phyloP scores from a whole-genome alignment of 176 grass and related monocot genomes.

The Dactylis glomerata region DNA sequence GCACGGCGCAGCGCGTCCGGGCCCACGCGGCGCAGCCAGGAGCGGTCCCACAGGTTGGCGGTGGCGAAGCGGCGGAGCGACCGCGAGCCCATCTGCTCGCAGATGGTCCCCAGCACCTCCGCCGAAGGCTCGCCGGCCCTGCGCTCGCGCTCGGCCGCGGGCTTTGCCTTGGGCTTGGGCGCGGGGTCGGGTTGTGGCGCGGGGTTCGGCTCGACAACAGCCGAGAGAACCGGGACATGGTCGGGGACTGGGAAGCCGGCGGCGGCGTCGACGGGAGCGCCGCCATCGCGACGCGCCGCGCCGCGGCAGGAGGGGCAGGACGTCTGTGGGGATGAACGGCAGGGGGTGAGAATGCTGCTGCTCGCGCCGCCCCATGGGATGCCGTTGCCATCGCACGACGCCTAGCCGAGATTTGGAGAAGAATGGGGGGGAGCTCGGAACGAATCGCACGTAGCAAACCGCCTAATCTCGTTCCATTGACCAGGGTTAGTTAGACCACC shows the following conservation, averaged over 20 bases:
- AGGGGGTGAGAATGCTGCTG: no score
- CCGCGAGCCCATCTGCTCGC: constrained; percentile 30
- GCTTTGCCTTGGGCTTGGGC: not conserved
- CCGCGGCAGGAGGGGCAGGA: no score
- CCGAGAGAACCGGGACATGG: not conserved
- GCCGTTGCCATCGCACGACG: no score
- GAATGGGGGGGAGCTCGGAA: no score
- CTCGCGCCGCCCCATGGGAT: no score
- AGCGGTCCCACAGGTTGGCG: constrained; percentile 20
- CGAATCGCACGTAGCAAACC: no score
- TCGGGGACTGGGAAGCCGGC: not conserved
- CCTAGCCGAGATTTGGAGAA: no score
- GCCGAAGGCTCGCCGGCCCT: not conserved
- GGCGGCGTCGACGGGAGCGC: constrained; percentile 21
- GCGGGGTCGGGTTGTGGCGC: no score
- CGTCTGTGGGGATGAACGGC: no score
- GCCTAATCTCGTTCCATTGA: no score
- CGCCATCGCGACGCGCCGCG: no score
- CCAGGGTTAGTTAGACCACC: no score
- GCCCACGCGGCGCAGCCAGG: constrained; percentile 38
- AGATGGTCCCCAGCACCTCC: constrained; percentile 23
- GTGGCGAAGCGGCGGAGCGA: constrained; percentile 42
- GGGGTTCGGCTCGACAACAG: not conserved
- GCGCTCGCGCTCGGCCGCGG: not conserved
- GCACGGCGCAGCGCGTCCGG: constrained; percentile 34